Evolutionary conservation across 768 basidiomycete genomes (phyloP), one percentile per base, ranked within the genome.

Genomic region (Psilocybe tampanensis): DNA sequence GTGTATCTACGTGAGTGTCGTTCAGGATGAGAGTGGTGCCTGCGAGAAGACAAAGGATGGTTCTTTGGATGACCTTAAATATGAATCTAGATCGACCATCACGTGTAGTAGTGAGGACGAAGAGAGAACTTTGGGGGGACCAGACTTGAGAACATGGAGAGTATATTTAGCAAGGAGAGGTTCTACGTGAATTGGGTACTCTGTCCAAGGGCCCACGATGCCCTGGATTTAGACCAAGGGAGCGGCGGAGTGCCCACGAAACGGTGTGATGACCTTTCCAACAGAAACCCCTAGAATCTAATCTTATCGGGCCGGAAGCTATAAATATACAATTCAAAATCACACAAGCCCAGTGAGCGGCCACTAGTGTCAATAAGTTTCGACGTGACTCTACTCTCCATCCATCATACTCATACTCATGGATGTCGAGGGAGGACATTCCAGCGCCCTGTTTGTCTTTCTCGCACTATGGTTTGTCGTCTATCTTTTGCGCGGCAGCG

Each of bases 61-160:
- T 23, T 51, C 36, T 21, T 11, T 47, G 36, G 13, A 23, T 29
- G n/a, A n/a, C 12, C 41, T 44, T 60, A 60, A 47, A 54, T 60
- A 58, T 26, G 21, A 39, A 54, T 49, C 51, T 54, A 43, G 23
- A 49, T 39, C 13, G 32, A 58, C 58, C 58, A 58, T 64, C 63
- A 64, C 63, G 63, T 64, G 63, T 60, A 44, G 63, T 60, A 44
- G 32, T 11, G 44, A n/a, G 15, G 18, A 24, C 26, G 18, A 50
- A 50, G 23, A 18, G 8, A 26, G 48, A 26, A 18, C 19, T 22
- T 45, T n/a, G n/a, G n/a, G 44, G 44, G 45, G 24, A 47, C 22
- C 45, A 47, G 45, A 29, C 45, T 47, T 47, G 45, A 22, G 45
- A 39, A 39, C 36, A 13, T 39, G 36, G 36, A 8, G n/a, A 39